Percentiles rank a stretch among this genome's conserved stretches.
Conservation (phyloP, 108 stramenopile species). For the Poteriospumella lacustris region DNA sequence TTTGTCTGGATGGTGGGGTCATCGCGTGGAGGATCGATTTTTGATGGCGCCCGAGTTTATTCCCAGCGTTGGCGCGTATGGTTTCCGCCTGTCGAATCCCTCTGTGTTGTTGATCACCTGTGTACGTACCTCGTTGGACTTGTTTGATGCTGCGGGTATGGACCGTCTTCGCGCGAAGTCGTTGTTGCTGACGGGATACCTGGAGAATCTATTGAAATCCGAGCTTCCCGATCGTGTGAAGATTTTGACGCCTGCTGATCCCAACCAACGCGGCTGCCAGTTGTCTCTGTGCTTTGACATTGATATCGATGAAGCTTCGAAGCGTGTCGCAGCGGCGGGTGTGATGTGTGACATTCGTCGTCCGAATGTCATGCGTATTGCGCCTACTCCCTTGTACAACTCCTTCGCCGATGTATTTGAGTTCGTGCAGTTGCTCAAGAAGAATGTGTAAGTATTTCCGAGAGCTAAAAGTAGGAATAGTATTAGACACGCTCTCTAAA, state of each 20-base stretch:
- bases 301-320: not conserved
- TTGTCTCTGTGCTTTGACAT: constrained; percentile 36
- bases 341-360: constrained; percentile 42
- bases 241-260: constrained; percentile 35
- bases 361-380: constrained; percentile 47
- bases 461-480: no score
- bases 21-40: constrained; percentile 38
- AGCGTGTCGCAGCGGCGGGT: not conserved
- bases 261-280: constrained; percentile 33
- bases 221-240: not conserved
- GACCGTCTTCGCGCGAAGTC: constrained; percentile 37
- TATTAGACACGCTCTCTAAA: no score
- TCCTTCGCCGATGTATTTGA: constrained; percentile 34
- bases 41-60: constrained; percentile 32
- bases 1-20: constrained; percentile 48
- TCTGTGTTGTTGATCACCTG: constrained; percentile 34
- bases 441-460: not conserved
- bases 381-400: constrained; percentile 52
- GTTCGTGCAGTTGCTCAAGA: constrained; percentile 22
- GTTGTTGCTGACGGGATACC: constrained; percentile 39
- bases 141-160: constrained; percentile 34
- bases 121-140: constrained; percentile 31
- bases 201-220: constrained; percentile 32
- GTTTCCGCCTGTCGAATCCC: constrained; percentile 45
- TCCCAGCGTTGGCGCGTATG: constrained; percentile 39